phyloP scores from a whole-genome alignment of 495 filamentous ascomycete species.

The Xylaria castorea region DNA sequence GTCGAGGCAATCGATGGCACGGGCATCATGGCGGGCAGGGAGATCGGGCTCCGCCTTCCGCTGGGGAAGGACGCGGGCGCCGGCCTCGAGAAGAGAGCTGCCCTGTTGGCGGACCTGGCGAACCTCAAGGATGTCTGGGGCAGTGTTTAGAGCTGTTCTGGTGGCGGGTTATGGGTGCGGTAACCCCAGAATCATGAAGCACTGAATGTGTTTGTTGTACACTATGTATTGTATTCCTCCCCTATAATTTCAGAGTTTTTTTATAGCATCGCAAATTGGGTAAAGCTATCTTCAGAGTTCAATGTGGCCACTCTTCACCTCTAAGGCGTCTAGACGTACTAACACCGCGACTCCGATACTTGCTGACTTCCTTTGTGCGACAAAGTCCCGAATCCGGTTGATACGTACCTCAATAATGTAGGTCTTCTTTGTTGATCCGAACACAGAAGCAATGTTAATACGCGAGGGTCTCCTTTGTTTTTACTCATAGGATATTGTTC shows the following conservation, averaged over 20 bases:
- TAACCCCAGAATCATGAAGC: neutral
- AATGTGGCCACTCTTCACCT: neutral
- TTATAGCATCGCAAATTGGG: neutral
- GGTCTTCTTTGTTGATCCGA: neutral
- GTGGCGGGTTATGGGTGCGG: neutral
- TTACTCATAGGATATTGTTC: neutral
- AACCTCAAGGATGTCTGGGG: conserved; percentile 31
- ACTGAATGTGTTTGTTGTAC: neutral
- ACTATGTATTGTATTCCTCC: neutral
- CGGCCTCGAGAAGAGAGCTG: conserved; percentile 26
- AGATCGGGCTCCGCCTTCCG: conserved; percentile 28
- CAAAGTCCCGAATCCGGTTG: neutral
- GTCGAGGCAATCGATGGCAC: conserved; percentile 42
- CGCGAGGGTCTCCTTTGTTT: neutral
- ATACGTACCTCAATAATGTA: neutral
- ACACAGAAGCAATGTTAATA: neutral
- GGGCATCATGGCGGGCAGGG: conserved; percentile 26
- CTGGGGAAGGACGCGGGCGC: conserved; percentile 32
- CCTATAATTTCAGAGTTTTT: neutral
- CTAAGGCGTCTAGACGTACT: too few relatives aligned
- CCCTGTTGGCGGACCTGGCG: conserved; percentile 10
- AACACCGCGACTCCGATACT: neutral
- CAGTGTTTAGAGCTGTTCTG: conserved; percentile 25
- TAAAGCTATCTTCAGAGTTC: neutral
- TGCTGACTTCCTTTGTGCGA: neutral